phyloP scores from a whole-genome alignment of 768 basidiomycete species.

The Inosperma sp. region DNA sequence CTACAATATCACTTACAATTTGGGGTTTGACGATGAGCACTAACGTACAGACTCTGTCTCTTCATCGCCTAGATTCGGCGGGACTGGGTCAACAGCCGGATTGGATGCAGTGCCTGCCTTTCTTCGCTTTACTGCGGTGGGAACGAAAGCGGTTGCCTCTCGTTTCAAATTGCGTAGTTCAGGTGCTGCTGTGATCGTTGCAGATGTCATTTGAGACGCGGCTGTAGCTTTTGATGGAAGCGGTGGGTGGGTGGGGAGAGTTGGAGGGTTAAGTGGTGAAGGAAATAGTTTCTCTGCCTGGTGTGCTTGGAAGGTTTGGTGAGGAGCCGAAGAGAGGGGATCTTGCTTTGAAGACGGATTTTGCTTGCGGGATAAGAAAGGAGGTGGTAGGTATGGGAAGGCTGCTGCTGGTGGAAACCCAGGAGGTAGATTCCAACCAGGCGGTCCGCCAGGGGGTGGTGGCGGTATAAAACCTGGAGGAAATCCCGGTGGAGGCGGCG shows the following conservation, averaged over 20 bases:
- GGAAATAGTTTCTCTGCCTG: constrained; percentile 39
- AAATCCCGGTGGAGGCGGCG: constrained; percentile 23
- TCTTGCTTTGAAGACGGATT: constrained; percentile 61
- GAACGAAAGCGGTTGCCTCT: constrained; percentile 91
- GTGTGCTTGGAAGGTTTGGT: constrained; percentile 75
- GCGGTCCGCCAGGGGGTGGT: constrained; percentile 15
- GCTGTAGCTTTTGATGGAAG: constrained; percentile 34
- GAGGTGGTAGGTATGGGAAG: constrained; percentile 48
- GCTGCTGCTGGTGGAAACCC: constrained; percentile 28
- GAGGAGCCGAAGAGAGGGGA: constrained; percentile 68
- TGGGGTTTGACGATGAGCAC: too few relatives aligned
- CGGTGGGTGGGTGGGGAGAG: constrained; percentile 39
- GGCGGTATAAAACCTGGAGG: constrained; percentile 11
- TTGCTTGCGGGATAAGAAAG: constrained; percentile 59
- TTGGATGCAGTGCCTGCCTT: too few relatives aligned
- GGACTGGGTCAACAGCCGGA: too few relatives aligned
- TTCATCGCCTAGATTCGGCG: too few relatives aligned
- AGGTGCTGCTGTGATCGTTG: constrained; percentile 80
- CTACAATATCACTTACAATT: too few relatives aligned
- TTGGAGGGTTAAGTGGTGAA: constrained; percentile 40
- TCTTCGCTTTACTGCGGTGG: constrained; percentile 75
- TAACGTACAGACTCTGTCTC: too few relatives aligned
- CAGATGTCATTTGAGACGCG: constrained; percentile 42
- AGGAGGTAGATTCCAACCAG: constrained; percentile 26
- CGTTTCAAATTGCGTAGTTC: constrained; percentile 91